Percentiles rank a stretch among this genome's conserved stretches.
phyloP scores from a whole-genome alignment of 2,329 filamentous ascomycete genomes.

The Botrytis tulipae region DNA sequence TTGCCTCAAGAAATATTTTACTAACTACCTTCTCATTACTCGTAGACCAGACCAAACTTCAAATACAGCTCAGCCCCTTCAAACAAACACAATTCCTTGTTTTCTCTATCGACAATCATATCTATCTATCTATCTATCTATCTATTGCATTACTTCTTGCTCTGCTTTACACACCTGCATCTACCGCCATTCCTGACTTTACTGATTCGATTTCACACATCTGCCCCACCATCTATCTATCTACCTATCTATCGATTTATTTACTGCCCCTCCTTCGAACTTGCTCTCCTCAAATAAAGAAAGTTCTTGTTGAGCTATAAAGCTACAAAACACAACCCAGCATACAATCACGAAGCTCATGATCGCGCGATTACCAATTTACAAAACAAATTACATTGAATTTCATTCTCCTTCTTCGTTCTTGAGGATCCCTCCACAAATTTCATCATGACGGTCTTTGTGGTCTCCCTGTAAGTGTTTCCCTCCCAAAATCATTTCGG shows the following conservation, averaged over 20 bases:
- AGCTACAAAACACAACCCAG: background rate
- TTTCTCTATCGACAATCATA: background rate
- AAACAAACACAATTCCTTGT: background rate
- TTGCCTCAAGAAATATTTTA: background rate
- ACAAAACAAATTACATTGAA: background rate
- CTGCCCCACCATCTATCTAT: background rate
- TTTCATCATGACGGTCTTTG: slow-evolving; percentile 55
- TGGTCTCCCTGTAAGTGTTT: slow-evolving; percentile 54
- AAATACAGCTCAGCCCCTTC: slow-evolving; percentile 1
- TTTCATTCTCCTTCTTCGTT: slow-evolving; percentile 13
- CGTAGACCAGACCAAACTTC: background rate
- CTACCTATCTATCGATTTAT: background rate
- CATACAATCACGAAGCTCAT: slow-evolving; percentile 11
- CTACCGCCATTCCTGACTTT: background rate
- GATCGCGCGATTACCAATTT: slow-evolving; percentile 16
- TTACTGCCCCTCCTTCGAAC: slow-evolving; percentile 8
- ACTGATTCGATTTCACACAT: background rate
- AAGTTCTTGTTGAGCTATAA: background rate
- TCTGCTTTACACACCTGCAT: background rate
- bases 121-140: background rate
- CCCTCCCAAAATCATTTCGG: background rate
- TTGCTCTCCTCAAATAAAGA: background rate
- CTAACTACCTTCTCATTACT: background rate
- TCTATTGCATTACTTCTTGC: background rate
- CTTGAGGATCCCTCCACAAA: slow-evolving; percentile 18